These are phyloP conservation scores for Cryptococcus hybrid DNA, from an alignment of 1,284 basidiomycete species.

Conservation along the genomic window DNA sequence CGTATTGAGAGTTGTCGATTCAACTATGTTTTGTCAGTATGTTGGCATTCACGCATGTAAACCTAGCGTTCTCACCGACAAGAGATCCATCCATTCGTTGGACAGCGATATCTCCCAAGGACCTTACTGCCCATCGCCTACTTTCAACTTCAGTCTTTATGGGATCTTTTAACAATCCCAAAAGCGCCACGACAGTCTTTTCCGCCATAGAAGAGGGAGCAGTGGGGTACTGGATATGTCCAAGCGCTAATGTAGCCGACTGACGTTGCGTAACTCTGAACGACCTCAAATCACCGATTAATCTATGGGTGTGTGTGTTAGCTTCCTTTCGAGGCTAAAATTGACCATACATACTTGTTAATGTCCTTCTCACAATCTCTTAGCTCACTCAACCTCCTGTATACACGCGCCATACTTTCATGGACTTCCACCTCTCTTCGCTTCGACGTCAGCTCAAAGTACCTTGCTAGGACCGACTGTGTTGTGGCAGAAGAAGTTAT, in stretches of 20 bases:
- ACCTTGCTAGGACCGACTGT: conserved; percentile 38
- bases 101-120: conserved; percentile 26
- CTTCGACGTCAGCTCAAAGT: conserved; percentile 71
- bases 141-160: conserved; percentile 47
- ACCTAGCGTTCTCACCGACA: conserved; percentile 18
- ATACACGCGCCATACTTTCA: conserved; percentile 68
- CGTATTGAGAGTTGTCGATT: conserved; percentile 1
- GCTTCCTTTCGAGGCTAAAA: conserved; percentile 26
- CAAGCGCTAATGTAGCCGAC: conserved; percentile 72
- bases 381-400: conserved; percentile 62
- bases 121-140: conserved; percentile 34
- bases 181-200: conserved; percentile 20
- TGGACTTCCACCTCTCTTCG: conserved; percentile 68
- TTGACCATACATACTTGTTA: conserved; percentile 60
- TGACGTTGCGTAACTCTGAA: conserved; percentile 62
- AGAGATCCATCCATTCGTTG: conserved; percentile 5
- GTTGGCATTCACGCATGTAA: not conserved
- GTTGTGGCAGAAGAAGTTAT: conserved; percentile 30
- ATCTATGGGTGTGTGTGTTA: conserved; percentile 48
- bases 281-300: conserved; percentile 63
- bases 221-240: conserved; percentile 62
- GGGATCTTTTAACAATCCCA: conserved; percentile 24
- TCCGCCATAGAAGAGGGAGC: not conserved
- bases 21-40: conserved; percentile 14
- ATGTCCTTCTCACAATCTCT: conserved; percentile 63